Conservation (phyloP, 352 stramenopile species). For the Phytophthora syringae region DNA sequence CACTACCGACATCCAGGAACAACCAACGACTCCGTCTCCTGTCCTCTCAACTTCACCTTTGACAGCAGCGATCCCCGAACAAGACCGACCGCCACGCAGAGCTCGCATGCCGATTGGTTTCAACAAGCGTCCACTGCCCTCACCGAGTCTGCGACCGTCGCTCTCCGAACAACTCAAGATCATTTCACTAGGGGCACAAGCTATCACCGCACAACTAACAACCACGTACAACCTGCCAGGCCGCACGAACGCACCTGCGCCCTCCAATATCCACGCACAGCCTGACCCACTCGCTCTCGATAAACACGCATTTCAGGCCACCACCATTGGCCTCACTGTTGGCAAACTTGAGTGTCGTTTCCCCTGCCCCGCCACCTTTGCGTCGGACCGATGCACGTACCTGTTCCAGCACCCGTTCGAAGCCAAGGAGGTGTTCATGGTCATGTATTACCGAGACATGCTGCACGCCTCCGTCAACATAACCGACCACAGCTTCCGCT, state of each 20-base stretch:
- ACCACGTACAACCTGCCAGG: constrained; percentile 46
- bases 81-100: constrained; percentile 13
- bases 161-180: constrained; percentile 69
- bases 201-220: constrained; percentile 58
- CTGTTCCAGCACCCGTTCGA: constrained; percentile 80
- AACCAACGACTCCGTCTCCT: not conserved
- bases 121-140: constrained; percentile 13
- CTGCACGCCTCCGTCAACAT: constrained; percentile 46
- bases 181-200: constrained; percentile 57
- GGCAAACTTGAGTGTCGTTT: constrained; percentile 70
- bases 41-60: constrained; percentile 13
- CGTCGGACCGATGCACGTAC: constrained; percentile 59
- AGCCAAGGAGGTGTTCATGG: constrained; percentile 69
- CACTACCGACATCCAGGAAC: not conserved
- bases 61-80: constrained; percentile 5
- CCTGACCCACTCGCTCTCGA: not conserved
- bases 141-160: constrained; percentile 41
- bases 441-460: constrained; percentile 85
- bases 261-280: not conserved
- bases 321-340: constrained; percentile 56
- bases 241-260: constrained; percentile 6
- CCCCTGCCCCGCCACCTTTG: constrained; percentile 62
- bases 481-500: constrained; percentile 52
- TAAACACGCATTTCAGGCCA: constrained; percentile 44
- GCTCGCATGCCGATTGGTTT: constrained; percentile 1